These are phyloP conservation scores for Paracorniculantispora psalliotae DNA, from an alignment of 2,329 filamentous ascomycete species.

Conservation along the genomic window DNA sequence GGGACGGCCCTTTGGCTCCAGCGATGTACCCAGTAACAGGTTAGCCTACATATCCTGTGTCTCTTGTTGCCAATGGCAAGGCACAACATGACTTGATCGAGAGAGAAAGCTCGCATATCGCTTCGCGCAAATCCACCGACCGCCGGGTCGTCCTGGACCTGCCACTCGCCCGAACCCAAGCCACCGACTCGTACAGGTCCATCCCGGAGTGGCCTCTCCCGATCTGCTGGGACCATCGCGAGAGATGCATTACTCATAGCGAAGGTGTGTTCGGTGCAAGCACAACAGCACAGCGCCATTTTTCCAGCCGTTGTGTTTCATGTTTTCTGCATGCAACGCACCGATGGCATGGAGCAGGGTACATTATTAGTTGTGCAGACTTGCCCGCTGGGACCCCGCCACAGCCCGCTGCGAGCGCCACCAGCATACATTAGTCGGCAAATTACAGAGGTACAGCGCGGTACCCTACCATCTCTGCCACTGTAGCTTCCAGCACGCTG, in stretches of 20 bases:
- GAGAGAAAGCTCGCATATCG: neutral
- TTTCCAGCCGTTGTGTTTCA: neutral
- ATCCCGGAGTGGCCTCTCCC: neutral
- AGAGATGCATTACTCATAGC: neutral
- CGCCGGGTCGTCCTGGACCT: too few relatives aligned
- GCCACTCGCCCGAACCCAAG: neutral
- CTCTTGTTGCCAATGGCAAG: neutral
- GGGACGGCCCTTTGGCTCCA: neutral
- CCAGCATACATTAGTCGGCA: neutral
- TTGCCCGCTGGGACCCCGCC: neutral
- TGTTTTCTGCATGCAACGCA: neutral
- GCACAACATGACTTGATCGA: neutral
- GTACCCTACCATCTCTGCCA: neutral
- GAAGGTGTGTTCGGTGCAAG: neutral
- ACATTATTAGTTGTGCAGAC: neutral
- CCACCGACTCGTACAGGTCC: neutral
- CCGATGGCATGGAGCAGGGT: neutral
- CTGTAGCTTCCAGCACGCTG: neutral
- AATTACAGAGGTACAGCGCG: neutral
- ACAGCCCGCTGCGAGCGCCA: neutral
- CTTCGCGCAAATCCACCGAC: neutral
- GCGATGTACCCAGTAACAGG: neutral
- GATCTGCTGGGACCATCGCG: neutral
- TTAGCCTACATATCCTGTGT: neutral
- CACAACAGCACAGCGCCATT: neutral